Conservation (phyloP, 2,329 filamentous ascomycete species). For the Monosporascus sp. region DNA sequence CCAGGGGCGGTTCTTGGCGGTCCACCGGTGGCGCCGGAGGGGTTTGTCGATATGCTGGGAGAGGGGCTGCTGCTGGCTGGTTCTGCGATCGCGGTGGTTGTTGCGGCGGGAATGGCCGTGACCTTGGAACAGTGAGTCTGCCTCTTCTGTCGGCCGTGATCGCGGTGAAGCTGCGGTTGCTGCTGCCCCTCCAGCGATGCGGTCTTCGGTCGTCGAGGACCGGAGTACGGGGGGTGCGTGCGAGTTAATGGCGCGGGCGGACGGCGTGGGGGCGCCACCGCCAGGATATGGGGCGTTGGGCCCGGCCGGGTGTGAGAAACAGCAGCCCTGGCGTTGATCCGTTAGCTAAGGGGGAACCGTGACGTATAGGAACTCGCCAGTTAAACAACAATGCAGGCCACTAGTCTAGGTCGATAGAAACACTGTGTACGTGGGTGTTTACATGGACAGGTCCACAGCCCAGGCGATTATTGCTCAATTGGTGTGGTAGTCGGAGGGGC, state of each 20-base stretch:
- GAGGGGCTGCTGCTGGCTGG: conserved; percentile 37
- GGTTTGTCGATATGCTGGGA: conserved; percentile 67
- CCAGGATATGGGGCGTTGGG: conserved; percentile 51
- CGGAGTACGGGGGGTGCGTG: conserved; percentile 22
- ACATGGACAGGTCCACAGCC: no score
- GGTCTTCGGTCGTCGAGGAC: conserved; percentile 25
- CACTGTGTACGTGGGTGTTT: no score
- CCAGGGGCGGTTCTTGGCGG: conserved; percentile 59
- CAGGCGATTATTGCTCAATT: no score
- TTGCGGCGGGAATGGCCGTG: conserved; percentile 10
- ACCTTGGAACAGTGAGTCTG: conserved; percentile 7
- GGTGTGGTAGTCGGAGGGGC: no score
- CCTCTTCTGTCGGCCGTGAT: not conserved
- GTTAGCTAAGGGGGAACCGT: no score
- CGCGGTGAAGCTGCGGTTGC: not conserved
- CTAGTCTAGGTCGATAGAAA: no score
- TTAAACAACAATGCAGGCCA: no score
- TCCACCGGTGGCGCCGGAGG: conserved; percentile 61
- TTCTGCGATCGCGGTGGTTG: conserved; percentile 10
- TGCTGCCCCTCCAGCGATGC: conserved; percentile 10
- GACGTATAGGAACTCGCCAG: no score
- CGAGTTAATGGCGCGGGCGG: conserved; percentile 49
- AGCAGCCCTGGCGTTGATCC: conserved; percentile 45
- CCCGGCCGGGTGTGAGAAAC: conserved; percentile 47
- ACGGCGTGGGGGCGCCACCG: conserved; percentile 40